Conservation (phyloP, 345 rosid genomes). For the Garcia nutans region DNA sequence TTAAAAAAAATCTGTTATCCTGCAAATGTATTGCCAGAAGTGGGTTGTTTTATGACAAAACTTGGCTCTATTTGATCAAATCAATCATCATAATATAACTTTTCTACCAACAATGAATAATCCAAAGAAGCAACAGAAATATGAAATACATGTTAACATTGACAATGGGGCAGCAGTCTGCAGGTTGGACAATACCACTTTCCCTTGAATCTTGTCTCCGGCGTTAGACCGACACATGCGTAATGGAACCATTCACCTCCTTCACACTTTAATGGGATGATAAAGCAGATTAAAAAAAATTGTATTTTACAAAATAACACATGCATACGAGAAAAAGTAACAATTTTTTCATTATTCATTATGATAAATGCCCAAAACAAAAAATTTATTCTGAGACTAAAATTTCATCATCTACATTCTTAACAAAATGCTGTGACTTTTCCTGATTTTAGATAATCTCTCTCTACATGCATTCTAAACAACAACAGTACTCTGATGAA, state of each 20-base stretch:
- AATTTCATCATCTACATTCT: neutral
- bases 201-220: constrained; percentile 96
- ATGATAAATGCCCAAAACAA: neutral
- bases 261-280: constrained; percentile 58
- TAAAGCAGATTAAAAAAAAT: constrained; percentile 5
- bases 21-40: too few species aligned
- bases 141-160: constrained; percentile 21
- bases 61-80: constrained; percentile 18
- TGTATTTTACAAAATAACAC: neutral
- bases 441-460: neutral
- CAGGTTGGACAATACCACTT: constrained; percentile 99
- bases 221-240: constrained; percentile 94
- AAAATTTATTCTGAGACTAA: neutral
- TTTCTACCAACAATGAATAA: neutral
- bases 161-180: constrained; percentile 57
- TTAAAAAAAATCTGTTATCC: too few species aligned
- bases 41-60: constrained; percentile 10
- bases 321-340: neutral
- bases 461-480: neutral
- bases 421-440: neutral
- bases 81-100: neutral
- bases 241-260: constrained; percentile 99
- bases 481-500: neutral
- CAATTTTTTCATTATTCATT: neutral
- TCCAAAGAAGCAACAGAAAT: neutral